These are phyloP conservation scores for Ophiocordyceps camponoti-saundersi DNA, from an alignment of 2,329 filamentous ascomycete species.

Conservation along the genomic window DNA sequence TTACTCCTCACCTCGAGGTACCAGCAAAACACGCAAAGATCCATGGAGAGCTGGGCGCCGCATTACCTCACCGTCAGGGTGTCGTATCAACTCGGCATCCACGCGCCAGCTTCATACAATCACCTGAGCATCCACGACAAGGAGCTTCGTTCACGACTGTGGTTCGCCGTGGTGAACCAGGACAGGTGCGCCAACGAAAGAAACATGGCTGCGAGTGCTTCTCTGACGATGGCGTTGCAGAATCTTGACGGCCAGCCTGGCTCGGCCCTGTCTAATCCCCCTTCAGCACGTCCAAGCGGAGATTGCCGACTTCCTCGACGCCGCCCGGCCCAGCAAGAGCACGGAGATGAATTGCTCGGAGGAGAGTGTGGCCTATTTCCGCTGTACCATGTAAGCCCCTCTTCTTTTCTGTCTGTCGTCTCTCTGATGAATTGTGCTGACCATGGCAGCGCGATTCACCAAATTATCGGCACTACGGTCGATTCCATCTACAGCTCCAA, in stretches of 20 bases:
- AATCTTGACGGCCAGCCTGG: conserved; percentile 7
- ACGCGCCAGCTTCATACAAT: conserved; percentile 12
- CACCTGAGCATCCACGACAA: conserved; percentile 7
- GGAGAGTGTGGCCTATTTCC: conserved; percentile 5
- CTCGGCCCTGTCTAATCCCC: conserved; percentile 7
- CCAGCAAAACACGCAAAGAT: conserved; percentile 17
- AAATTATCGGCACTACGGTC: conserved; percentile 6
- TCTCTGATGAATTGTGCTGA: not conserved
- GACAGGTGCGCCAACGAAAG: conserved; percentile 7
- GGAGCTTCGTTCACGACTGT: conserved; percentile 11
- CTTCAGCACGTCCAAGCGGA: conserved; percentile 3
- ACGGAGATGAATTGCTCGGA: not conserved
- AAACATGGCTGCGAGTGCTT: not conserved
- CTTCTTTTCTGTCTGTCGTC: too few relatives aligned
- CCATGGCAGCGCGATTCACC: conserved; percentile 4
- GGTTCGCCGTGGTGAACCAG: conserved; percentile 14
- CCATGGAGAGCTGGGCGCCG: conserved; percentile 14
- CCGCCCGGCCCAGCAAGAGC: not conserved
- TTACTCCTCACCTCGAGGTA: conserved; percentile 14
- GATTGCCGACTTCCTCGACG: conserved; percentile 2
- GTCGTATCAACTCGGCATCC: conserved; percentile 16
- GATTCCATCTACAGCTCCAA: conserved; percentile 7
- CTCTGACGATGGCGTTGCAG: not conserved
- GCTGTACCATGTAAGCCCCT: conserved; percentile 5
- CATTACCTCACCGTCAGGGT: conserved; percentile 14